phyloP scores from a whole-genome alignment of 116 monocot genomes.

The Zostera marina region DNA sequence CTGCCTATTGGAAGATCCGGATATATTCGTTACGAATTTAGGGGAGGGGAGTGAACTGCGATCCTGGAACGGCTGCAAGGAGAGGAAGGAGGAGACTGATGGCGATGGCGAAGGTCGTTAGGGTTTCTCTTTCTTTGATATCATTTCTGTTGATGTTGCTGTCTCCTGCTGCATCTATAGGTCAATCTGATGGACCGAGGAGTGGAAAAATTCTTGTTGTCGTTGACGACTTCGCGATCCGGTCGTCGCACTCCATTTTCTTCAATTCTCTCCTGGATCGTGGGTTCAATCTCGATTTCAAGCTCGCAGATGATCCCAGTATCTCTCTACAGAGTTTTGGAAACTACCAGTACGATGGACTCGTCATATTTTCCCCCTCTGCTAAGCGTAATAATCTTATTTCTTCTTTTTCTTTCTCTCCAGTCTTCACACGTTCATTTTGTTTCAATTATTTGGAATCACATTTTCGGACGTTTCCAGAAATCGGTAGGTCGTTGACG shows the following conservation, averaged over 20 bases:
- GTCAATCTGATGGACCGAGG: constrained; percentile 18
- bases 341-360: constrained; percentile 67
- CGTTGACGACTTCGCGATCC: constrained; percentile 66
- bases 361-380: constrained; percentile 74
- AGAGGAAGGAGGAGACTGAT: no score
- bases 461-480: constrained; percentile 14
- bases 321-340: constrained; percentile 66
- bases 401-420: background rate
- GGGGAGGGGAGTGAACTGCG: no score
- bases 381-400: constrained; percentile 24
- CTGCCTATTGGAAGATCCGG: no score
- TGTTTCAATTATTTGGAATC: background rate
- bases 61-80: no score
- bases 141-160: constrained; percentile 6
- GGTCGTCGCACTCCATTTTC: constrained; percentile 80
- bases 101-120: constrained; percentile 1
- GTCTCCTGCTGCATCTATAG: constrained; percentile 21
- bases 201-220: constrained; percentile 66
- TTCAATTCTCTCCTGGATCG: constrained; percentile 64
- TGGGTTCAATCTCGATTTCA: constrained; percentile 73
- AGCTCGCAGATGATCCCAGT: constrained; percentile 58
- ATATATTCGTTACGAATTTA: no score
- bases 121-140: background rate
- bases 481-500: constrained; percentile 74
- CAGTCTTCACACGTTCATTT: background rate